Evolutionary conservation across 139 green algal genomes (phyloP).

Genomic region (Coelastrella sp.): DNA sequence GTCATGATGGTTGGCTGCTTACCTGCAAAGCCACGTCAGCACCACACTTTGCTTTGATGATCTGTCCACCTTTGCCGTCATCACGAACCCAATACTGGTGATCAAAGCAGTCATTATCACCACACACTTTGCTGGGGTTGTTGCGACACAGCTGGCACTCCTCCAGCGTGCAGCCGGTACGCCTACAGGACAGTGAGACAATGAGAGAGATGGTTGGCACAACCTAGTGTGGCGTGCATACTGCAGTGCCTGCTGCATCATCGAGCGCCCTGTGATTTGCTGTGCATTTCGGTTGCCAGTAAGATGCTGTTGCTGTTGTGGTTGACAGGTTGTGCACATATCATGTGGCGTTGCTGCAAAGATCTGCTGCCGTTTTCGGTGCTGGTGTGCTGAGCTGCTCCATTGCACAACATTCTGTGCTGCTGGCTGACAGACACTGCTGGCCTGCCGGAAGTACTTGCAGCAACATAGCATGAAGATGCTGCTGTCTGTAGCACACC

Average conservation of each 20-base stretch:
- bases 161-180: slow-evolving; percentile 25
- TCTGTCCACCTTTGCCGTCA: slow-evolving; percentile 48
- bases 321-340: too few species aligned
- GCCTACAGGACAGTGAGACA: not conserved
- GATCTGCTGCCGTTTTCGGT: too few species aligned
- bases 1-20: not conserved
- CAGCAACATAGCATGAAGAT: too few species aligned
- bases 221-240: not conserved
- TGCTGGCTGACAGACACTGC: too few species aligned
- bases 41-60: slow-evolving; percentile 43
- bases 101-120: slow-evolving; percentile 34
- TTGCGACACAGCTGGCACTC: slow-evolving; percentile 48
- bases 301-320: too few species aligned
- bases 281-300: too few species aligned
- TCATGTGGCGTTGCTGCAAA: too few species aligned
- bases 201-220: not conserved
- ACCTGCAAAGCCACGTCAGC: slow-evolving; percentile 29
- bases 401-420: too few species aligned
- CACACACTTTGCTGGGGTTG: slow-evolving; percentile 45
- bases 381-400: too few species aligned
- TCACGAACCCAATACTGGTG: slow-evolving; percentile 50
- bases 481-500: too few species aligned
- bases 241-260: not conserved
- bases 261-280: not conserved
- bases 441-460: too few species aligned